phyloP scores from a whole-genome alignment of 2,329 filamentous ascomycete genomes.

The Aureobasidium sp. region DNA sequence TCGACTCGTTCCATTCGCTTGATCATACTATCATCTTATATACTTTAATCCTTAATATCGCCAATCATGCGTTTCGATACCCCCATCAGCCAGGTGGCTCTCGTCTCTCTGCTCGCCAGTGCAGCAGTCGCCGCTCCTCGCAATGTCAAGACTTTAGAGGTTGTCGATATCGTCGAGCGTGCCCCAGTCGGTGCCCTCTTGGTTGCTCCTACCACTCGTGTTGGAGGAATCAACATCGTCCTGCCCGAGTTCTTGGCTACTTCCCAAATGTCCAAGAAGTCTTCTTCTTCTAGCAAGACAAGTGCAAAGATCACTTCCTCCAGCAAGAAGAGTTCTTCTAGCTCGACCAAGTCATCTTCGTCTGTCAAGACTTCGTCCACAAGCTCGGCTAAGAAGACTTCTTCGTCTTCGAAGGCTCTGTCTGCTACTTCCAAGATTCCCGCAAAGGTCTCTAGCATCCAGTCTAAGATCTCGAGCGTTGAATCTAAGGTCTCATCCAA shows the following conservation, averaged over 20 bases:
- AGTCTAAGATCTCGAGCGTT: neutral
- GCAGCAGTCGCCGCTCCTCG: conserved; percentile 1
- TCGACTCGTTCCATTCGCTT: neutral
- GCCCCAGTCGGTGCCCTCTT: neutral
- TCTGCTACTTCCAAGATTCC: neutral
- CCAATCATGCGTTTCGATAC: conserved; percentile 7
- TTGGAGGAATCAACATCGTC: neutral
- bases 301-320: neutral
- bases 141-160: neutral
- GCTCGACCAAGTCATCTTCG: neutral
- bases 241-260: conserved; percentile 3
- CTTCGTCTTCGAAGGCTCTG: neutral
- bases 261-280: neutral
- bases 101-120: conserved; percentile 1
- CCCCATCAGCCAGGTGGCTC: conserved; percentile 7
- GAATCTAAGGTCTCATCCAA: neutral
- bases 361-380: neutral
- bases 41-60: neutral
- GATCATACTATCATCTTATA: neutral
- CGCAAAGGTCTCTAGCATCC: neutral
- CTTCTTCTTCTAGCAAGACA: neutral
- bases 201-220: conserved; percentile 3
- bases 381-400: conserved; percentile 4
- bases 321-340: neutral
- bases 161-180: neutral